Conservation (phyloP, 2,329 filamentous ascomycete species). For the Neopestalotiopsis sp. region DNA sequence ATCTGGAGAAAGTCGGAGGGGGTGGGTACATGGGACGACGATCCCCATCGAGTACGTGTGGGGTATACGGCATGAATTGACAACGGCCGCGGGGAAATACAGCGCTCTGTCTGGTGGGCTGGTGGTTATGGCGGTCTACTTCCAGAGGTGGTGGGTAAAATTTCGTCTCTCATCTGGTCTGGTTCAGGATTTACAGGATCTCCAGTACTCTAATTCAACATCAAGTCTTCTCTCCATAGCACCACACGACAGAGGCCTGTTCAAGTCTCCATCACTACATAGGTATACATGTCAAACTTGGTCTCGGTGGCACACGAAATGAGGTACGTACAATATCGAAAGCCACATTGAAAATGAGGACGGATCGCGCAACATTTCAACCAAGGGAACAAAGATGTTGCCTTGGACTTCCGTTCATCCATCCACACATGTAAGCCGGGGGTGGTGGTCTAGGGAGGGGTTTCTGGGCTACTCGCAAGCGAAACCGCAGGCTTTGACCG, state of each 20-base stretch:
- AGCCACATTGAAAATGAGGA: too few species aligned
- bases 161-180: not conserved
- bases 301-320: too few species aligned
- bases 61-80: conserved; percentile 3
- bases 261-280: too few species aligned
- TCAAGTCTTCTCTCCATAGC: too few species aligned
- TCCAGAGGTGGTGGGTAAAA: not conserved
- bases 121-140: not conserved
- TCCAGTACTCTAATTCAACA: too few species aligned
- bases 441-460: not conserved
- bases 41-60: conserved; percentile 5
- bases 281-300: too few species aligned
- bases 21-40: conserved; percentile 7
- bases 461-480: not conserved
- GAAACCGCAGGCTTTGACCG: not conserved
- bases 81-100: conserved; percentile 1
- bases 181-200: too few species aligned
- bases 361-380: too few species aligned
- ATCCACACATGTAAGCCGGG: not conserved
- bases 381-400: not conserved
- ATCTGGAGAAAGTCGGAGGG: conserved; percentile 17
- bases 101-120: not conserved
- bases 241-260: too few species aligned
- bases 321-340: too few species aligned
- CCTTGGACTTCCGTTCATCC: not conserved